Evolutionary conservation across 2,329 filamentous ascomycete species (phyloP), one percentile per base, ranked within the genome.

Genomic region (Ambrosiella xylebori): DNA sequence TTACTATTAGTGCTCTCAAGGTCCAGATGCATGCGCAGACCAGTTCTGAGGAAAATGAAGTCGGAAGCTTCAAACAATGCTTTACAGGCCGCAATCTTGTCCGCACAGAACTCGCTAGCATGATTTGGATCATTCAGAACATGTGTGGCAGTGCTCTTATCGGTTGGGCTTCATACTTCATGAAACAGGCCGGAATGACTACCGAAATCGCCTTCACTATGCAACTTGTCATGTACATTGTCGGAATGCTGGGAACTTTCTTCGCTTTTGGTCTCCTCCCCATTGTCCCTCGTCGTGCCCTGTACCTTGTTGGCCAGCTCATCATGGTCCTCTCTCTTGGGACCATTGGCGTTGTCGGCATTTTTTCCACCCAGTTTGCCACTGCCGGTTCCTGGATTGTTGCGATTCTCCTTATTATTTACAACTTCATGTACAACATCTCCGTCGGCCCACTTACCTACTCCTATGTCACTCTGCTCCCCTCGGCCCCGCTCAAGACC

Each of bases 261-360:
- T 62, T 64, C 7, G 71, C 72, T 1, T 75, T 71, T 69, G 63
- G 63, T 36, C 63, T 70, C 38, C 67, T 69, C 61, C 62, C 57
- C 7, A 53, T 66, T 1, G 69, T 71, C 57, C 71, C 72, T 13
- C 69, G 71, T 1, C 66, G 71, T 3, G 66, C 65, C 2, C 63
- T 74, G n/a, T 69, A 75, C 56, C 66, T 73, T 15, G 62, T 64
- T 19, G 73, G 74, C 7, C 68, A 71, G 2, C 68, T 70, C 1
- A 64, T 66, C 13, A 65, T 76, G 68, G 59, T 65, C 64, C 1
- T 62, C 44, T 64, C 66, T 0, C 66, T 71, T 1, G 67, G 71
- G 3, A 64, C 68, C 11, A 65, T 76, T 40, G 66, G 72, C 0
- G 62, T 74, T 27, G 63, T 74, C 38, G 70, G 66, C 51, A 68